Base-by-base conservation (phyloP, 1,284 basidiomycete species). In the Leccinum fuscescens region DNA sequence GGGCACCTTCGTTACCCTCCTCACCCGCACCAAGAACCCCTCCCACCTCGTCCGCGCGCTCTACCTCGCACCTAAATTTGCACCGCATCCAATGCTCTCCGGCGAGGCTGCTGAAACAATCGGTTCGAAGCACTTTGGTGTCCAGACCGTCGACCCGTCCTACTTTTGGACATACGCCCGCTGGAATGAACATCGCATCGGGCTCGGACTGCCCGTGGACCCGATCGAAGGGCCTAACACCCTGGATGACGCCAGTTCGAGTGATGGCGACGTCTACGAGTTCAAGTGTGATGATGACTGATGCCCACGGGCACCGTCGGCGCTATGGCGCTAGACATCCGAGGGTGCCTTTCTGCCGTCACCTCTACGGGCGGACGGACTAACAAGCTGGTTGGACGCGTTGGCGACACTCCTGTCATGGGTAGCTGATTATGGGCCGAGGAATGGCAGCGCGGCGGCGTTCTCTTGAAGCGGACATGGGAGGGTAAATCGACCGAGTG, bases 351-450 rank as follows among this genome's bases (percentile, higher is more conserved):
- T 55, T 84, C 86, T 1, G 76, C 81, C 4, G 78, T 88, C 9
- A 94, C 92, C 1, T 92, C 89, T 1, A 94, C 91, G 0, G 92
- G 92, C 27, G 92, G 92, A 1, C 79, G 79, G 54, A 93, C 91
- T 31, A 93, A 94, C 75, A 93, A 94, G 72, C 79, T 91, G 15
- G 88, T 86, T 6, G 92, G 92, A 3, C 81, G 91, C 8, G 80
- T 93, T 27, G 92, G 92, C 1, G 92, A 93, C 67, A 93, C 92
- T 1, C 90, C 92, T 0, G 75, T 82, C 35, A 87, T 90, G 82
- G 91, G 89, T 1, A 76, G 82, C 11, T 92, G 92, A 0, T 94
- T 88, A 74, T 92, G 89, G 89, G 89, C 90, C 6, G 89, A 90
- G 67, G 84, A 89, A 71, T 94, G 91, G 90, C 67, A 68, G 31